Base-by-base conservation (phyloP, 1,284 basidiomycete genomes). In the Ceratobasidium sp. region DNA sequence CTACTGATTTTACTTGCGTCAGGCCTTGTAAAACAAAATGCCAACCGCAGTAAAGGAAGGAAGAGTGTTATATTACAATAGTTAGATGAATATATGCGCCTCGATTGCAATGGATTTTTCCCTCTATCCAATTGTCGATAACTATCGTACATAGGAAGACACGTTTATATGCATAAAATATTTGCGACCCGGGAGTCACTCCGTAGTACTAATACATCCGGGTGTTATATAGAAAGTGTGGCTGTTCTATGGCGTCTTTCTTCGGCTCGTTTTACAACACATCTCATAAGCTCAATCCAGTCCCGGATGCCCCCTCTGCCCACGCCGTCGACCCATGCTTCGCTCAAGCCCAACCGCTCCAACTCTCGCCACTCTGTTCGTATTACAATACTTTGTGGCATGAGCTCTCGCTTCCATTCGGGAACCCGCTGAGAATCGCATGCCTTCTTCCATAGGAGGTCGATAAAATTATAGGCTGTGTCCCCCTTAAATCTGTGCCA, bases 231-330 rank as follows among this genome's bases (percentile, higher is more conserved):
- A 22, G 29, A 43, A 16, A 64, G n/a, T 34, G 22, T 11, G 4
- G 16, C 48, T 19, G 14, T 16, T n/a, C 62, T 7, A 16, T 31
- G 62, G 19, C 61, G 41, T 31, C 29, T 72, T n/a, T 72, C 56
- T 31, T 72, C 14, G 14, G 68, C 54, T 31, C 66, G 51, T 19
- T 65, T 59, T 24, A 76, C 58, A 48, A 77, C 64, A 7, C 74
- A 69, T 76, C 82, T 79, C 84, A 90, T 85, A 76, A 92, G 78
- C 27, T 84, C 84, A 11, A 89, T 83, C 92, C 91, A 93, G 75
- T 92, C 89, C 31, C 86, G 79, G 1, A 81, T 76, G 11, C 86
- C 87, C 24, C 84, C 82, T 77, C 85, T 80, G 0, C 92, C 91
- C 31, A 92, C 87, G 1, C 86, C 89, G 74, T 82, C 81, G 19